These are phyloP conservation scores for Hypholoma fasciculare DNA, from an alignment of 768 basidiomycete species.

Conservation along the genomic window DNA sequence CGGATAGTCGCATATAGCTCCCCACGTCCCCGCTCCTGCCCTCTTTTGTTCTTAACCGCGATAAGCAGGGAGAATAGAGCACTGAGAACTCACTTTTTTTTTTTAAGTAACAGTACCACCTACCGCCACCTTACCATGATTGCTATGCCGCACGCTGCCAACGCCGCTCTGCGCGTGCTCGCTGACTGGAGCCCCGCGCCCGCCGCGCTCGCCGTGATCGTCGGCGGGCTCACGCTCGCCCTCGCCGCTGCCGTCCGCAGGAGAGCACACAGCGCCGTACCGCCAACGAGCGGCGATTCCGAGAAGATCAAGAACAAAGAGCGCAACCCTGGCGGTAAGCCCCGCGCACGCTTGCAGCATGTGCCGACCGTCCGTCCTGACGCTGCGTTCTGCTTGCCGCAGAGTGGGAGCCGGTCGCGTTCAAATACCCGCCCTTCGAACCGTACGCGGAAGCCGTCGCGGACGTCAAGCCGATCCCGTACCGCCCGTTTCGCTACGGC, in stretches of 20 bases:
- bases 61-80: no score
- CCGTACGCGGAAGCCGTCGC: slow-evolving; percentile 38
- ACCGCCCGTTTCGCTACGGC: slow-evolving; percentile 65
- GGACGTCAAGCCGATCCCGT: slow-evolving; percentile 57
- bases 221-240: not conserved
- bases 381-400: no score
- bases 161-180: not conserved
- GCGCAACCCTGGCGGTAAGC: slow-evolving; percentile 24
- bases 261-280: not conserved
- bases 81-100: no score
- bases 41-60: no score
- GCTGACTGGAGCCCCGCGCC: not conserved
- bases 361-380: not conserved
- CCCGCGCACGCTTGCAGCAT: not conserved
- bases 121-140: no score
- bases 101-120: no score
- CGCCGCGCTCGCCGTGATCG: not conserved
- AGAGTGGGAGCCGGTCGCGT: slow-evolving; percentile 57
- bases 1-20: no score
- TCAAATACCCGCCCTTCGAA: slow-evolving; percentile 51
- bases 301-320: slow-evolving; percentile 15
- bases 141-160: no score
- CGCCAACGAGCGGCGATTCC: no score
- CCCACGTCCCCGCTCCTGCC: no score
- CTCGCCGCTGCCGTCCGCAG: not conserved